Conservation (phyloP, 139 green algal genomes). For the Desmodesmus armatus region DNA sequence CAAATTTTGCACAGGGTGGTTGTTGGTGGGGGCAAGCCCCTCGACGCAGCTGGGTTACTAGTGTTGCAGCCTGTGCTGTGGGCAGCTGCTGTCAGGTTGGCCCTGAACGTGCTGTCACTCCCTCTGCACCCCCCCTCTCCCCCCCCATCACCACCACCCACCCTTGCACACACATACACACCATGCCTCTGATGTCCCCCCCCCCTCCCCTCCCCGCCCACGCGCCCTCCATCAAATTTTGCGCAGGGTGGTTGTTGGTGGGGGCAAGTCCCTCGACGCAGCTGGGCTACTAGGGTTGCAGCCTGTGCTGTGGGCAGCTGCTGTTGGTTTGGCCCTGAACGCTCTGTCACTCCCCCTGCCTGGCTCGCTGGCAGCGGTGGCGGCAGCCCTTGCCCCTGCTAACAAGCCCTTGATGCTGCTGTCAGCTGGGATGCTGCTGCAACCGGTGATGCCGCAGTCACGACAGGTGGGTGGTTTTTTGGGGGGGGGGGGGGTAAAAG, state of each 20-base stretch:
- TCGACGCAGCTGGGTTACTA: constrained; percentile 50
- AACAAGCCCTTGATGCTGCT: constrained; percentile 60
- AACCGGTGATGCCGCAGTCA: constrained; percentile 2
- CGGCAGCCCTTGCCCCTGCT: constrained; percentile 46
- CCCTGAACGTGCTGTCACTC: no score
- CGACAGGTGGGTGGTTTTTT: constrained; percentile 11
- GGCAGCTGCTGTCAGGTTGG: constrained; percentile 23
- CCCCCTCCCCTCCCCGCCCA: not conserved
- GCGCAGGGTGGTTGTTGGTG: constrained; percentile 64
- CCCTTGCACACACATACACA: no score
- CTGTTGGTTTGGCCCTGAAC: constrained; percentile 3
- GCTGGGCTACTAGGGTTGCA: constrained; percentile 45
- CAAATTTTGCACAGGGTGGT: constrained; percentile 57
- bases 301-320: constrained; percentile 53
- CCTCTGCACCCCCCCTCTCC: no score
- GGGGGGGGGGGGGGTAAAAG: no score
- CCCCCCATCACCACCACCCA: no score
- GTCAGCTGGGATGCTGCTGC: constrained; percentile 57
- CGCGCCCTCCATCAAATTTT: no score
- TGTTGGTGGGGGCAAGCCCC: constrained; percentile 59
- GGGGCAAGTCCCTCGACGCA: constrained; percentile 55
- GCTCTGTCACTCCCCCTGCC: constrained; percentile 35
- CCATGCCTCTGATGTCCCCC: not conserved
- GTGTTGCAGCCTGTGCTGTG: constrained; percentile 54
- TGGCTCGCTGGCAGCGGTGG: constrained; percentile 33